Evolutionary conservation across 805 yeast genomes (phyloP).

Genomic region (Sugiyamaella marilandica): DNA sequence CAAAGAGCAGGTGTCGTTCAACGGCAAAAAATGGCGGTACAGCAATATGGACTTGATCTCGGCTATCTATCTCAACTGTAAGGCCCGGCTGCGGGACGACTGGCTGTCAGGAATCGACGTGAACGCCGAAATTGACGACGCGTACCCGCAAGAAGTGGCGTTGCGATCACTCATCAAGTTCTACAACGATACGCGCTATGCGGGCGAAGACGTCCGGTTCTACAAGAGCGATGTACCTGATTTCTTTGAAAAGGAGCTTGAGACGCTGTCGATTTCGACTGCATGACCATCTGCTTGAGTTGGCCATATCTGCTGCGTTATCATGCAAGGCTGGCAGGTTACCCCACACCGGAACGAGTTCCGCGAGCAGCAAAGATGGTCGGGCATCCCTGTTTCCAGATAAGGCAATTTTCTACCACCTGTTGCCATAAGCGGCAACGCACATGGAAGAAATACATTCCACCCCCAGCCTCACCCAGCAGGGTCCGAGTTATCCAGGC

Average conservation of each 20-base stretch:
- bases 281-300: neutral
- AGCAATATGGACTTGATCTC: constrained; percentile 91
- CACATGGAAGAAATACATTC: neutral
- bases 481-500: neutral
- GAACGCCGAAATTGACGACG: constrained; percentile 66
- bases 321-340: no score
- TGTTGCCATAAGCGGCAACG: neutral
- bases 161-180: constrained; percentile 72
- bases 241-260: constrained; percentile 38
- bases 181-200: constrained; percentile 60
- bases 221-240: constrained; percentile 52
- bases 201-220: constrained; percentile 44
- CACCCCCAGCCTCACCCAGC: neutral
- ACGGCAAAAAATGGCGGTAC: constrained; percentile 91
- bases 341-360: constrained; percentile 1
- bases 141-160: constrained; percentile 82
- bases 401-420: neutral
- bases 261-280: constrained; percentile 14
- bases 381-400: neutral
- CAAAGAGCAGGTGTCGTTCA: constrained; percentile 79
- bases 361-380: neutral
- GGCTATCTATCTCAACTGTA: constrained; percentile 72
- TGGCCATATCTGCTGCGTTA: no score
- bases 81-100: constrained; percentile 67
- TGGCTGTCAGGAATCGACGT: constrained; percentile 86